phyloP scores from a whole-genome alignment of 352 stramenopile genomes.

The Thalassiosira mediterranea region DNA sequence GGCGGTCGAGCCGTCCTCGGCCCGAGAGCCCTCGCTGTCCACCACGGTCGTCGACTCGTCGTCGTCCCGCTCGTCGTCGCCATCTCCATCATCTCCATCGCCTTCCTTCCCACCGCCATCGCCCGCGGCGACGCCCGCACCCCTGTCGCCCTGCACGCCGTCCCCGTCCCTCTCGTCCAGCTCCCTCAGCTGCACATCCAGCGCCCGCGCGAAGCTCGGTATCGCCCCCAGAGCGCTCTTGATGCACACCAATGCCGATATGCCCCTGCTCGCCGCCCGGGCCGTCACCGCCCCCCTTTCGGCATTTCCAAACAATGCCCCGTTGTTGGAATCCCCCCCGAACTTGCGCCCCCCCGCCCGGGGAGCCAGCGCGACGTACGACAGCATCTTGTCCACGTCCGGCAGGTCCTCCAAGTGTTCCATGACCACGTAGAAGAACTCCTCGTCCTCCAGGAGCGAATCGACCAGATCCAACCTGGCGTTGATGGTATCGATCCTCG shows the following conservation, averaged over 20 bases:
- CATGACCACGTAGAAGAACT: slow-evolving; percentile 83
- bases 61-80: slow-evolving; percentile 24
- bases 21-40: slow-evolving; percentile 25
- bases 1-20: slow-evolving; percentile 33
- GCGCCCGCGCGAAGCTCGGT: slow-evolving; percentile 60
- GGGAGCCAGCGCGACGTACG: slow-evolving; percentile 71
- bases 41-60: slow-evolving; percentile 50
- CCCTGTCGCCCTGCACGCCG: background rate
- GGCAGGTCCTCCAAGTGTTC: slow-evolving; percentile 79
- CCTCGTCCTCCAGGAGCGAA: slow-evolving; percentile 77
- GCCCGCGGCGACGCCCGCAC: background rate
- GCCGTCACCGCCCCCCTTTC: slow-evolving; percentile 46
- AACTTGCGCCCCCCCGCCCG: slow-evolving; percentile 33
- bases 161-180: slow-evolving; percentile 37
- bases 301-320: slow-evolving; percentile 50
- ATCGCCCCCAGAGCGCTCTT: slow-evolving; percentile 77
- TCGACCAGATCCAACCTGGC: slow-evolving; percentile 80
- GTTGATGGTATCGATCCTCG: slow-evolving; percentile 78
- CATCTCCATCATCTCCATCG: slow-evolving; percentile 3
- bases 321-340: slow-evolving; percentile 16
- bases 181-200: slow-evolving; percentile 71
- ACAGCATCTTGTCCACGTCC: slow-evolving; percentile 82
- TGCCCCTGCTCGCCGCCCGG: slow-evolving; percentile 73
- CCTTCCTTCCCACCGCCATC: background rate
- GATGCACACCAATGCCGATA: slow-evolving; percentile 80